Evolutionary conservation across 2,329 filamentous ascomycete species (phyloP).

Genomic region (Epichloe festucae): DNA sequence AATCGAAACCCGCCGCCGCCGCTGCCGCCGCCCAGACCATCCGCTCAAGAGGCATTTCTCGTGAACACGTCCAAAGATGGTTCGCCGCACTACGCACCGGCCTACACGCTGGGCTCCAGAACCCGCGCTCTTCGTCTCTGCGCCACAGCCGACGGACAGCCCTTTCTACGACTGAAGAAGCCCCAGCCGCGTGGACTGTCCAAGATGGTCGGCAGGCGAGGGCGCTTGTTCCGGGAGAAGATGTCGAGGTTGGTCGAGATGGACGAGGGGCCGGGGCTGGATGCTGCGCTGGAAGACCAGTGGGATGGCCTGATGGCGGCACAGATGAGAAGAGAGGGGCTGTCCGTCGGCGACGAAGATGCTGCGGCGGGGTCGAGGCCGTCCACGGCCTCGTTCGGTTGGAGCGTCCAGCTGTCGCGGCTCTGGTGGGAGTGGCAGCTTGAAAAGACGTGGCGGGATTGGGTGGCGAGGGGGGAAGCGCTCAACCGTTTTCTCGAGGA

Average conservation of each 20-base stretch:
- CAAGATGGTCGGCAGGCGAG: constrained; percentile 41
- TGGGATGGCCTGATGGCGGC: constrained; percentile 32
- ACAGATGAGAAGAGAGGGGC: constrained; percentile 9
- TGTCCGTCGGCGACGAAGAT: not conserved
- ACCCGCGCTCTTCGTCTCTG: constrained; percentile 41
- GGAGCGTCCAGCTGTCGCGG: constrained; percentile 17
- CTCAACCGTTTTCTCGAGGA: constrained; percentile 26
- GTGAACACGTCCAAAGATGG: constrained; percentile 21
- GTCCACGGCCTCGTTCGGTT: constrained; percentile 15
- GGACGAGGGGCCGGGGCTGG: constrained; percentile 20
- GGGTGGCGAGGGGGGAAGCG: constrained; percentile 27
- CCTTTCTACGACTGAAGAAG: constrained; percentile 58
- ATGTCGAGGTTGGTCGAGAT: constrained; percentile 26
- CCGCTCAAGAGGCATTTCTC: constrained; percentile 17
- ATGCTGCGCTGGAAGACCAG: constrained; percentile 28
- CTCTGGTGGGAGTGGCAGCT: constrained; percentile 21
- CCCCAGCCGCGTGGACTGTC: constrained; percentile 49
- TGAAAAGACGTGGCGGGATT: constrained; percentile 22
- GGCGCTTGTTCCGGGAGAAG: constrained; percentile 28
- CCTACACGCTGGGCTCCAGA: constrained; percentile 25
- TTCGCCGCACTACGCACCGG: constrained; percentile 34
- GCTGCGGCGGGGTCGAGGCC: not conserved
- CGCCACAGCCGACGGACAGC: constrained; percentile 39
- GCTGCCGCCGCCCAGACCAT: constrained; percentile 6
- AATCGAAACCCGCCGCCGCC: constrained; percentile 7